Evolutionary conservation across 2,329 filamentous ascomycete genomes (phyloP).

Genomic region (Cryphonectria nitschkei): DNA sequence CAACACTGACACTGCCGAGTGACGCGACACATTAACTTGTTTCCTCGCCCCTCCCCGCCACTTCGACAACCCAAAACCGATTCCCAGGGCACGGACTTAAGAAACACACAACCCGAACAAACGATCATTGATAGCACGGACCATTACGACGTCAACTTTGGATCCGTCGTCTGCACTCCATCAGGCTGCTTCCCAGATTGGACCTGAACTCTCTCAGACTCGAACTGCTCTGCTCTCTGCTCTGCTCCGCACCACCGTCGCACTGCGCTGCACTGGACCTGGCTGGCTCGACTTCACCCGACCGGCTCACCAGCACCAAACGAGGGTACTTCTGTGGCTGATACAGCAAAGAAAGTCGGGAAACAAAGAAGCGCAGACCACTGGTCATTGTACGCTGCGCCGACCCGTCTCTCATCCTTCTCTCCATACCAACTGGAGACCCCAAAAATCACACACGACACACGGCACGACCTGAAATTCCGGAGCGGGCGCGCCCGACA

Average conservation of each 20-base stretch:
- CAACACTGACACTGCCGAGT: background rate
- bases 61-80: background rate
- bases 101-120: background rate
- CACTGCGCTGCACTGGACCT: background rate
- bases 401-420: background rate
- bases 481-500: slow-evolving; percentile 3
- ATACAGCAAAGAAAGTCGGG: background rate
- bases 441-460: background rate
- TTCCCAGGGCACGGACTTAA: background rate
- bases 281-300: background rate
- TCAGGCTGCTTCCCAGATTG: background rate
- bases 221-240: background rate
- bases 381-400: background rate
- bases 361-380: background rate
- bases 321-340: slow-evolving; percentile 5
- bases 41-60: slow-evolving; percentile 4
- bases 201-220: background rate
- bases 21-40: slow-evolving; percentile 18
- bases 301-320: background rate
- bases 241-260: background rate
- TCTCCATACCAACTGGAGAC: background rate
- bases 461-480: slow-evolving; percentile 5
- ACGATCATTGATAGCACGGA: slow-evolving; percentile 11
- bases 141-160: slow-evolving; percentile 4
- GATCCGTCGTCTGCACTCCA: background rate